Base-by-base conservation (phyloP, 805 yeast genomes). In the Candida argentea region DNA sequence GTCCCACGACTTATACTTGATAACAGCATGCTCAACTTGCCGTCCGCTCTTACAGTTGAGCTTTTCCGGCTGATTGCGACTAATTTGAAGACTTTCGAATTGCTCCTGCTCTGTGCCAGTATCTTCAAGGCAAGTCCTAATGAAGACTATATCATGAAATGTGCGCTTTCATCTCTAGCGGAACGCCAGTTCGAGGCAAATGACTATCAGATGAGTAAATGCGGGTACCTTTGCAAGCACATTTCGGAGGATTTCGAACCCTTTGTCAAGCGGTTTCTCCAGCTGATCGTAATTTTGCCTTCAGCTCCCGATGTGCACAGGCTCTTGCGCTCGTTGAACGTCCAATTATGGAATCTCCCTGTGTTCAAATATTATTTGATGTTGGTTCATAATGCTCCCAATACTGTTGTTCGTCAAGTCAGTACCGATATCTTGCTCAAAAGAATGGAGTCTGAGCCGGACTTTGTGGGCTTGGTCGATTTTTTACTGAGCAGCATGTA, bases 321-420 rank as follows among this genome's bases (percentile, higher is more conserved):
- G 6, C 30, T 43, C 15, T 35, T 55, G 15, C 30, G 29, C 1
- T 12, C 31, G 18, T 32, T 60, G 19, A 31, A 46, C 1, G 31
- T 58, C 6, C 31, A 31, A 1, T 24, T 31, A 4, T 62, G 68
- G 68, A 36, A 46, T 14, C 20, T 44, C 5, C 50, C 48, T 2
- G 37, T 48, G 5, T 52, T 57, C 41, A 46, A 53, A 19, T 56
- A 48, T 29, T 60, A 49, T 25, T 33, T 59, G 6, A 31, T 40
- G 2, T 44, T 60, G 24, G 46, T 56, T 33, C 59, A 52, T 28
- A 50, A 48, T 34, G 57, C 66, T 1, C 65, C 65, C 4, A 48
- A 39, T 27, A 37, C 31, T 1, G 43, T 40, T 29, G 38, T 61
- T 29, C 48, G 48, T 26, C 43, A 45, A 17, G 40, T 43, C n/a